phyloP scores from a whole-genome alignment of 768 basidiomycete genomes.

The Leucocoprinus leucothites region DNA sequence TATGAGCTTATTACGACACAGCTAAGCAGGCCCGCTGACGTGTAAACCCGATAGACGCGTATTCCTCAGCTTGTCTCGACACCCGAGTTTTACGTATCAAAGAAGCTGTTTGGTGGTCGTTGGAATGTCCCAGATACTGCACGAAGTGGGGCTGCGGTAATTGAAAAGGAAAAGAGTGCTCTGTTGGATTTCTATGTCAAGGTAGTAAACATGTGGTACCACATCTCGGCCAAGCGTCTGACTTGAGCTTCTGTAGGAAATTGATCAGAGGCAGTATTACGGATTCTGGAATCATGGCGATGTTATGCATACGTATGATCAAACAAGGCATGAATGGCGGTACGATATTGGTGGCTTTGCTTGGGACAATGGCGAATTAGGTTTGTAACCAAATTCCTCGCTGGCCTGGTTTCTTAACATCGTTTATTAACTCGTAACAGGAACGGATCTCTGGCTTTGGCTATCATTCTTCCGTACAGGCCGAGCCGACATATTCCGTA shows the following conservation, averaged over 20 bases:
- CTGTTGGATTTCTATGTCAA: slow-evolving; percentile 34
- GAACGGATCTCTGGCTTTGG: slow-evolving; percentile 36
- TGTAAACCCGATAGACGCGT: slow-evolving; percentile 28
- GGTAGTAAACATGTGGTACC: too few species aligned
- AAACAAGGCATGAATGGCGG: slow-evolving; percentile 36
- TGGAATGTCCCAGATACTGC: slow-evolving; percentile 34
- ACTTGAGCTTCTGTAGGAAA: slow-evolving; percentile 20
- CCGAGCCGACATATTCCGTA: slow-evolving; percentile 30
- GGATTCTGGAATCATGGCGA: slow-evolving; percentile 39
- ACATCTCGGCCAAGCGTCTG: background rate
- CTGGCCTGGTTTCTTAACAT: background rate
- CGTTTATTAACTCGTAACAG: slow-evolving; percentile 14
- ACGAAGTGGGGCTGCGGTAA: slow-evolving; percentile 25
- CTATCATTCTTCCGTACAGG: slow-evolving; percentile 38
- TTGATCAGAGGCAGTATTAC: slow-evolving; percentile 32
- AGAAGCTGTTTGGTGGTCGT: slow-evolving; percentile 33
- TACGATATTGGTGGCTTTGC: slow-evolving; percentile 35
- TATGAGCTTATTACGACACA: too few species aligned
- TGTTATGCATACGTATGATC: slow-evolving; percentile 38
- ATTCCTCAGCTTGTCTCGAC: slow-evolving; percentile 31
- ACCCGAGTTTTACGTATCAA: slow-evolving; percentile 32
- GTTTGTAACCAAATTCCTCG: slow-evolving; percentile 16
- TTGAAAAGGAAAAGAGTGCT: slow-evolving; percentile 33
- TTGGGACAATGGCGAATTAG: slow-evolving; percentile 36
- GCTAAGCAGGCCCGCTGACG: too few species aligned